Base-by-base conservation (phyloP, 257 asterid species). In the Capsicum pubescens region DNA sequence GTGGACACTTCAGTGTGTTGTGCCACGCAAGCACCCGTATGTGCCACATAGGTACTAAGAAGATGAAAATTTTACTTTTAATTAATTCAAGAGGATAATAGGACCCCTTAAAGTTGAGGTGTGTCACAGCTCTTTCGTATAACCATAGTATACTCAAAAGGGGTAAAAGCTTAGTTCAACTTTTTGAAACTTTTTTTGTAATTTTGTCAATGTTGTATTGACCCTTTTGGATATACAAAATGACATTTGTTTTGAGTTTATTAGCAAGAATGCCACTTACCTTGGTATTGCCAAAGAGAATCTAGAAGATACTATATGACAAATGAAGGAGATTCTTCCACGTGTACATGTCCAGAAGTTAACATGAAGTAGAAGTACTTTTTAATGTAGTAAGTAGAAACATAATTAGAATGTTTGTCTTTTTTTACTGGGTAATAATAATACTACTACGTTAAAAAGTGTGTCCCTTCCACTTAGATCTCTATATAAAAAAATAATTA, bases 261-360 rank as follows among this genome's bases (percentile, higher is more conserved):
- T 61, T 87, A 39, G 68, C 78, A 14, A 8, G 9, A 21, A 6
- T 81, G 55, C 85, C 82, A 72, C 87, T 70, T 70, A 35, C n/a
- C 82, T 76, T 55, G 48, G 46, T 26, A 13, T 52, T 13, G 68
- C 54, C 87, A 72, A 17, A 19, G 26, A 8, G 5, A 11, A 8
- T 55, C 3, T 14, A 15, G 39, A 11, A 74, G 61, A 74, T 14
- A 1, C 32, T 26, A 12, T 15, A 21, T 74, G 0, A 71, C 55
- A 11, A 60, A 21, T 69, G 76, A 83, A 16, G 4, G 39, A 61
- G 16, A 72, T 32, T 10, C 35, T 13, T 3, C 72, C 83, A 84
- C 35, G 81, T 61, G 85, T 76, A 61, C 6, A 1, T 7, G 82
- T 11, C 5, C n/a, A 17, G 44, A 39, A 39, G 16, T 64, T 26